Base-by-base conservation (phyloP, 1,284 basidiomycete species). In the Leccinum pachyderme region DNA sequence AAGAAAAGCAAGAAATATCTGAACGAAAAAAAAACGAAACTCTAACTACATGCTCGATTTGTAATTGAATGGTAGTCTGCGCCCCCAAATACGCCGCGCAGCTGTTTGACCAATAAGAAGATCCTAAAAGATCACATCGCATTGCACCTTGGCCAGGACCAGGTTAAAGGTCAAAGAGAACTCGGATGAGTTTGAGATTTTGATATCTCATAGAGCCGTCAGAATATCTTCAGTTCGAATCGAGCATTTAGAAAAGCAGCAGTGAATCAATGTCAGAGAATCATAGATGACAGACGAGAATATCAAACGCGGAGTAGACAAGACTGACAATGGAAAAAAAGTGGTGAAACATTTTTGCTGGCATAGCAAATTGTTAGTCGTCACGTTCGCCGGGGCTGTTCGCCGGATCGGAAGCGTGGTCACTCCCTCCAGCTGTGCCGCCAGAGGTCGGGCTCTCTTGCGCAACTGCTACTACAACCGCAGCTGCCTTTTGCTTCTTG, bases 151-250 rank as follows among this genome's bases (percentile, higher is more conserved):
- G 44, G 53, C 51, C 56, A 49, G 66, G 77, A 76, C 73, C 73
- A 62, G 52, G 62, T 78, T 77, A 68, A 71, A 76, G 76, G 76
- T 75, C 68, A 77, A 76, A 77, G 68, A 73, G 70, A 70, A 51
- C 54, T 51, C 58, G 59, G 59, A 61, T 49, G 51, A 37, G 45
- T 55, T 44, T 35, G 57, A 63, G 58, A 53, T 59, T 55, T 58
- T 35, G 52, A n/a, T 52, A 55, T 53, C 60, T 65, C 56, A 24
- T 52, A 55, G 61, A 62, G 46, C 62, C 68, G 50, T 51, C 64
- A 64, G 68, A 64, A 64, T 52, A 59, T 22, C 59, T 47, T 64
- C 64, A 64, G 68, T 63, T 68, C 57, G 59, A 64, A 58, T 27
- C 51, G 47, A 60, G 37, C 49, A 33, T 54, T 11, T 33, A 49